Base-by-base conservation (phyloP, 495 filamentous ascomycete species). In the Recurvomyces mirabilis region DNA sequence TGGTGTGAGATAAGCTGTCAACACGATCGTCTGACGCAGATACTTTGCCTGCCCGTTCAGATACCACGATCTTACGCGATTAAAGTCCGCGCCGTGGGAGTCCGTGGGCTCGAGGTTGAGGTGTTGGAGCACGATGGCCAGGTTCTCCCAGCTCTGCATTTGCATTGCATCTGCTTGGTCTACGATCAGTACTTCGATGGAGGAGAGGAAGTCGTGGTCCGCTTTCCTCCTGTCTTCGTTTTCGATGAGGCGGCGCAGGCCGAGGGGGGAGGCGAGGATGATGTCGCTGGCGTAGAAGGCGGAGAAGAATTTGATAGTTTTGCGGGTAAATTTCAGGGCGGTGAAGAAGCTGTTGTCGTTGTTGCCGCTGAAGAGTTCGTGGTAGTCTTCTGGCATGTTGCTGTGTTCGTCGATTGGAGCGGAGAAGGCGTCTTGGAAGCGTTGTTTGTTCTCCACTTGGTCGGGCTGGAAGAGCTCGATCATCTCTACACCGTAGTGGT, bases 101-200 rank as follows among this genome's bases (percentile, higher is more conserved):
- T 94, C 84, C 43, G 77, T 81, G 14, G 89, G 91, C 53, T 91
- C 87, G 32, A 81, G 69, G 62, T 96, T 98, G 35, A 96, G 77
- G 62, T 95, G 87, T 48, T 86, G 76, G 58, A 95, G 84, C 52
- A 94, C 78, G 59, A 78, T 83, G 53, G 87, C 82, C 41, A 94
- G 74, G 64, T 96, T 87, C 54, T 94, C 88, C 91, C 93, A 96
- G 63, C 94, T 94, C 58, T 98, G 91, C 88, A 94, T 95, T 14
- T 88, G 73, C 13, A 96, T 70, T 1, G 87, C 87, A 60, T 96
- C 93, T 30, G 87, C 84, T 59, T 94, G 87, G 61, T 98, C 91
- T 35, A 93, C 70, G 28, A 98, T 69, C 19, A 87, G 78, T 9
- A 98, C 59, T 61, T 98, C 91, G 53, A 98, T 83, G 0, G 87